Percentiles rank a stretch among this genome's conserved stretches.
Conservation (phyloP, 2,329 filamentous ascomycete species). For the Sphaceloma murrayae region DNA sequence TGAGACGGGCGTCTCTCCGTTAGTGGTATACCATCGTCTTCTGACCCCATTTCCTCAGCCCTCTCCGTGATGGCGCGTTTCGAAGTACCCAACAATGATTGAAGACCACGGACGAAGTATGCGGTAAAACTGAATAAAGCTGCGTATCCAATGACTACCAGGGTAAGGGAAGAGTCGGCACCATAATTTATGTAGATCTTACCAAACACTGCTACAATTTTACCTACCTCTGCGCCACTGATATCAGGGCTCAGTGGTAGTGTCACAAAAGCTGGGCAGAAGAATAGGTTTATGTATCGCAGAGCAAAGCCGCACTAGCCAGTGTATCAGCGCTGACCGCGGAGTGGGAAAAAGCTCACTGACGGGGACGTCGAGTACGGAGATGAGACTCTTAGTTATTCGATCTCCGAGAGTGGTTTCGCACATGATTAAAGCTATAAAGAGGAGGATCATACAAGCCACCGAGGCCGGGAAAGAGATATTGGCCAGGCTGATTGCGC, state of each 20-base stretch:
- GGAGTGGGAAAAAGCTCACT: too few relatives aligned
- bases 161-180: background rate
- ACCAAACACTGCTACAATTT: constrained; percentile 53
- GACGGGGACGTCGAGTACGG: constrained; percentile 47
- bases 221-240: constrained; percentile 45
- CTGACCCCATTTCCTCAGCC: constrained; percentile 42
- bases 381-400: constrained; percentile 41
- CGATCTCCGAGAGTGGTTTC: constrained; percentile 42
- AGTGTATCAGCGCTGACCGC: too few relatives aligned
- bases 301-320: constrained; percentile 47
- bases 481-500: constrained; percentile 36
- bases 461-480: constrained; percentile 53
- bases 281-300: constrained; percentile 50
- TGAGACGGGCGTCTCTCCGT: constrained; percentile 20
- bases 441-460: constrained; percentile 48
- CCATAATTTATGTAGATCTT: constrained; percentile 21
- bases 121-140: constrained; percentile 45
- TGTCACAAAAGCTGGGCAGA: constrained; percentile 51
- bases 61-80: constrained; percentile 45
- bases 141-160: constrained; percentile 46
- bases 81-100: constrained; percentile 43
- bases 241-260: constrained; percentile 49
- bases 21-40: constrained; percentile 43
- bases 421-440: constrained; percentile 40
- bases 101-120: constrained; percentile 46